These are phyloP conservation scores for Cyberlindnera samutprakarnensis DNA, from an alignment of 805 yeast species.

Conservation along the genomic window DNA sequence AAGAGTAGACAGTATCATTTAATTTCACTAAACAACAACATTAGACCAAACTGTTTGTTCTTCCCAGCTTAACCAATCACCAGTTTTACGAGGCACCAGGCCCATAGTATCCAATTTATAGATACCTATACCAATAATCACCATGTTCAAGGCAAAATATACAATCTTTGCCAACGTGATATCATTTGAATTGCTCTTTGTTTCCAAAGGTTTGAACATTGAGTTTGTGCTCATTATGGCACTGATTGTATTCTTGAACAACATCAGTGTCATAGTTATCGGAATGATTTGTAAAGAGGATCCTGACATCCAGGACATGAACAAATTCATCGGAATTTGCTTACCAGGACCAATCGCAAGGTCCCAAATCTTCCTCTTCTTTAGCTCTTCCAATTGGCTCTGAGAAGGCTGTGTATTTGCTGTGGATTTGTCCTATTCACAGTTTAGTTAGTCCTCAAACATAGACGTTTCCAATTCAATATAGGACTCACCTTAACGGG, in stretches of 20 bases:
- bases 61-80: slow-evolving; percentile 95
- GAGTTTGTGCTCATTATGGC: slow-evolving; percentile 54
- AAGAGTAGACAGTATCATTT: background rate
- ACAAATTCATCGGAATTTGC: slow-evolving; percentile 78
- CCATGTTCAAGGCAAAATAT: slow-evolving; percentile 39
- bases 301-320: slow-evolving; percentile 93
- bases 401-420: slow-evolving; percentile 1
- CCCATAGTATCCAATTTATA: slow-evolving; percentile 89
- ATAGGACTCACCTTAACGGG: background rate
- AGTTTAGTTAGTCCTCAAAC: too few species aligned
- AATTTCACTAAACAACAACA: too few species aligned
- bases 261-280: slow-evolving; percentile 80
- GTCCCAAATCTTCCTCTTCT: slow-evolving; percentile 66
- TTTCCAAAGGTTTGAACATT: slow-evolving; percentile 43
- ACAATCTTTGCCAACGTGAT: slow-evolving; percentile 22
- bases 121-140: slow-evolving; percentile 64
- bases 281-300: slow-evolving; percentile 85
- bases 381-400: slow-evolving; percentile 10
- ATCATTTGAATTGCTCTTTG: slow-evolving; percentile 28
- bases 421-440: background rate
- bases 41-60: slow-evolving; percentile 21
- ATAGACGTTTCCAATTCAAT: too few species aligned
- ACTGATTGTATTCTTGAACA: slow-evolving; percentile 69
- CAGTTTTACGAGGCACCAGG: slow-evolving; percentile 72
- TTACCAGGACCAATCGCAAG: slow-evolving; percentile 78